A percentile compares a stretch with the other conserved stretches of the same genome.
Evolutionary conservation across 805 yeast genomes (phyloP).

Genomic region (Metschnikowia lachancei): DNA sequence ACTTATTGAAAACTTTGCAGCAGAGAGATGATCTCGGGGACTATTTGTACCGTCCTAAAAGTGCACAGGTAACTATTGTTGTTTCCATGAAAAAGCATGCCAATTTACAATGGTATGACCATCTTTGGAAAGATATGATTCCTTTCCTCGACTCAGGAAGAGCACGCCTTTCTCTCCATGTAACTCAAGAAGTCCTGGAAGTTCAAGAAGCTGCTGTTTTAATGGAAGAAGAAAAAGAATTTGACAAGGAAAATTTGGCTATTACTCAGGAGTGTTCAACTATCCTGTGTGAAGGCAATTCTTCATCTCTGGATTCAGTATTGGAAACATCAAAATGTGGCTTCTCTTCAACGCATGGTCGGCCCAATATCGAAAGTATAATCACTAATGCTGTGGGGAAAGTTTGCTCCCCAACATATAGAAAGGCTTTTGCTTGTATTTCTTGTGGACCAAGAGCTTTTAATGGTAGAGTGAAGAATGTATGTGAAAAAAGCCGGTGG

Average conservation of each 20-base stretch:
- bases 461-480: conserved; percentile 26
- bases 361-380: conserved; percentile 23
- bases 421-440: conserved; percentile 36
- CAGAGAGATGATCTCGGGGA: conserved; percentile 28
- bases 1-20: conserved; percentile 32
- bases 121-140: conserved; percentile 30
- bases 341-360: conserved; percentile 11
- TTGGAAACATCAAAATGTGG: conserved; percentile 6
- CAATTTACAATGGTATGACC: conserved; percentile 38
- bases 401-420: conserved; percentile 13
- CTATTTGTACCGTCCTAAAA: conserved; percentile 32
- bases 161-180: conserved; percentile 26
- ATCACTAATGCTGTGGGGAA: conserved; percentile 18
- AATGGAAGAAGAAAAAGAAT: conserved; percentile 6
- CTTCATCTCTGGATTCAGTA: not conserved
- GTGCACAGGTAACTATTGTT: conserved; percentile 27
- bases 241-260: conserved; percentile 2
- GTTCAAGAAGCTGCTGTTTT: not conserved
- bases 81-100: conserved; percentile 31
- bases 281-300: not conserved
- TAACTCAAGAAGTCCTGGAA: conserved; percentile 25
- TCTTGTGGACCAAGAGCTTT: conserved; percentile 42
- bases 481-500: conserved; percentile 31
- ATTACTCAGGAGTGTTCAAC: conserved; percentile 3
- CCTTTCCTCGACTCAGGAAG: conserved; percentile 24